These are phyloP conservation scores for Teratosphaeria destructans DNA, from an alignment of 2,329 filamentous ascomycete species.

Conservation along the genomic window DNA sequence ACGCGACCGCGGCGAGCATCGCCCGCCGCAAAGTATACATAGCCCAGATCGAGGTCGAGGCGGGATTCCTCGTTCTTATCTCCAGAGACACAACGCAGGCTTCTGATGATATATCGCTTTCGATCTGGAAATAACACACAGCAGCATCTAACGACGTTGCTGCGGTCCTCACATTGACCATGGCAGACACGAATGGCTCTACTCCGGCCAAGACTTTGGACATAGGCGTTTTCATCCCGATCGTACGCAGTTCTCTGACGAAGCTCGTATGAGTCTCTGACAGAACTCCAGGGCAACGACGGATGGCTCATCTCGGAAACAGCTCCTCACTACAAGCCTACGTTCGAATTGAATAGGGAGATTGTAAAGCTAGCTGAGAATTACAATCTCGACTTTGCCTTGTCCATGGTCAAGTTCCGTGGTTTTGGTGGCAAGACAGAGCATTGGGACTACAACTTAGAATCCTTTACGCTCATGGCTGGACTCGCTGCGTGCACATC, in stretches of 20 bases:
- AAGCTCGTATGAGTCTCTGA: background rate
- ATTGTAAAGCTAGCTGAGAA: slow-evolving; percentile 7
- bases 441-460: slow-evolving; percentile 9
- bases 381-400: slow-evolving; percentile 6
- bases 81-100: background rate
- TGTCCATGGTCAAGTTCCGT: slow-evolving; percentile 10
- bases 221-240: slow-evolving; percentile 10
- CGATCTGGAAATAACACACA: background rate
- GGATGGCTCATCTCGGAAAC: slow-evolving; percentile 8
- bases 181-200: background rate
- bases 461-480: slow-evolving; percentile 8
- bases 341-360: slow-evolving; percentile 6
- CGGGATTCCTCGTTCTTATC: background rate
- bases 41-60: background rate
- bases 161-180: background rate
- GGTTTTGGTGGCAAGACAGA: slow-evolving; percentile 8
- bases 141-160: background rate
- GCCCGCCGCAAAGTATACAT: background rate
- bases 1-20: background rate
- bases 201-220: background rate
- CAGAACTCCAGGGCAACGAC: slow-evolving; percentile 3
- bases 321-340: slow-evolving; percentile 8
- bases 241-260: background rate
- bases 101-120: background rate
- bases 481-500: background rate